A percentile compares a stretch with the other conserved stretches of the same genome.
phyloP scores from a whole-genome alignment of 176 grass and related monocot species.

The Carex littledalei region DNA sequence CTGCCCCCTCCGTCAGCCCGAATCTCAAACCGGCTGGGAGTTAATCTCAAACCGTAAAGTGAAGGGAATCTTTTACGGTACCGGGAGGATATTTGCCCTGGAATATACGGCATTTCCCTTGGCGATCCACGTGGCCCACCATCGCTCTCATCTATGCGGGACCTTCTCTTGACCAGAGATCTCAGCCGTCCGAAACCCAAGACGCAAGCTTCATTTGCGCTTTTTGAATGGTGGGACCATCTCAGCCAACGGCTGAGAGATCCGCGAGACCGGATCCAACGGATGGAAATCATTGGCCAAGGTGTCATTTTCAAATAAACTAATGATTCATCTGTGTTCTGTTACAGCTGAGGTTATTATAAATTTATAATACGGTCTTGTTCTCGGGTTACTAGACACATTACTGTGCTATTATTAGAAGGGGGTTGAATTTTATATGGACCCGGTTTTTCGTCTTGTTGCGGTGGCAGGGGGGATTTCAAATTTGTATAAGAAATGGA shows the following conservation, averaged over 20 bases:
- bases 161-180: background rate
- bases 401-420: background rate
- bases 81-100: too few relatives aligned
- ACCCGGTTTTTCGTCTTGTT: background rate
- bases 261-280: background rate
- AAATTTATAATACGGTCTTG: background rate
- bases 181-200: background rate
- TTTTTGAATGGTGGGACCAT: background rate
- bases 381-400: background rate
- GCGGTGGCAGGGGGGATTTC: background rate
- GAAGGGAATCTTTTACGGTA: too few relatives aligned
- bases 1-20: too few relatives aligned
- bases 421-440: background rate
- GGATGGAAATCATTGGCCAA: background rate
- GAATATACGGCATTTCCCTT: slow-evolving; percentile 11
- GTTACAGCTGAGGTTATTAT: background rate
- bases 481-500: background rate
- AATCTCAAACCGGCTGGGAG: too few relatives aligned
- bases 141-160: background rate
- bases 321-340: background rate
- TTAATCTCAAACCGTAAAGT: too few relatives aligned
- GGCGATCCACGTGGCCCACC: background rate
- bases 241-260: background rate
- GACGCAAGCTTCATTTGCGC: background rate
- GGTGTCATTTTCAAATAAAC: background rate